Conservation (phyloP, 805 yeast genomes). For the Metschnikowia cubensis region DNA sequence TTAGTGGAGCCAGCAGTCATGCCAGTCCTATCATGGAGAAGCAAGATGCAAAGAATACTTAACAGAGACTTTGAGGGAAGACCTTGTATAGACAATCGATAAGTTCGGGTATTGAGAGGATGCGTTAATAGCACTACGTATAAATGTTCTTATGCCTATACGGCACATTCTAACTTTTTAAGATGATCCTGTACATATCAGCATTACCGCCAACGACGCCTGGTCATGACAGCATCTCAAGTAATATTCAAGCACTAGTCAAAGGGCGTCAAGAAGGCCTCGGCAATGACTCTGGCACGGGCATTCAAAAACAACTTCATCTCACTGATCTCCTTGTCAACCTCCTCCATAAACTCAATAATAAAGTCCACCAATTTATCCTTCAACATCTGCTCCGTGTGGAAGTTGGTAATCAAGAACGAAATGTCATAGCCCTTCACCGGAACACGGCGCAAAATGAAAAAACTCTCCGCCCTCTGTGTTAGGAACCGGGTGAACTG, state of each 20-base stretch:
- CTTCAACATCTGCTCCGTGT: slow-evolving; percentile 93
- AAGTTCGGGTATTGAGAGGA: background rate
- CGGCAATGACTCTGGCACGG: slow-evolving; percentile 96
- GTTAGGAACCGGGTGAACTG: slow-evolving; percentile 92
- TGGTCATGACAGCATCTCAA: slow-evolving; percentile 2
- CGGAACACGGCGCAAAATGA: slow-evolving; percentile 87
- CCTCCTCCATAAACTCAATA: slow-evolving; percentile 98
- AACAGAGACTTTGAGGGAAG: too few species aligned
- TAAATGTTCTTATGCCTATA: background rate
- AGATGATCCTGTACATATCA: background rate
- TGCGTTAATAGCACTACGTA: background rate
- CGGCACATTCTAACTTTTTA: background rate
- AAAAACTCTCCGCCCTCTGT: slow-evolving; percentile 92
- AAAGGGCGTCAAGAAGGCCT: slow-evolving; percentile 87
- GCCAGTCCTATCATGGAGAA: slow-evolving; percentile 1
- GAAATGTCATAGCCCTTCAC: slow-evolving; percentile 90
- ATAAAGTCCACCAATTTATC: slow-evolving; percentile 94
- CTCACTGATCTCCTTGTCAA: slow-evolving; percentile 96
- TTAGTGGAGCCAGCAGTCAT: slow-evolving; percentile 1
- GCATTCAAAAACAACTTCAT: slow-evolving; percentile 96
- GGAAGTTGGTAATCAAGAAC: slow-evolving; percentile 87
- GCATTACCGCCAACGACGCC: slow-evolving; percentile 1
- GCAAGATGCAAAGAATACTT: background rate
- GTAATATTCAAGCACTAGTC: slow-evolving; percentile 39
- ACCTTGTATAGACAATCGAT: background rate